phyloP scores from a whole-genome alignment of 345 rosid species.

The Salix purpurea region DNA sequence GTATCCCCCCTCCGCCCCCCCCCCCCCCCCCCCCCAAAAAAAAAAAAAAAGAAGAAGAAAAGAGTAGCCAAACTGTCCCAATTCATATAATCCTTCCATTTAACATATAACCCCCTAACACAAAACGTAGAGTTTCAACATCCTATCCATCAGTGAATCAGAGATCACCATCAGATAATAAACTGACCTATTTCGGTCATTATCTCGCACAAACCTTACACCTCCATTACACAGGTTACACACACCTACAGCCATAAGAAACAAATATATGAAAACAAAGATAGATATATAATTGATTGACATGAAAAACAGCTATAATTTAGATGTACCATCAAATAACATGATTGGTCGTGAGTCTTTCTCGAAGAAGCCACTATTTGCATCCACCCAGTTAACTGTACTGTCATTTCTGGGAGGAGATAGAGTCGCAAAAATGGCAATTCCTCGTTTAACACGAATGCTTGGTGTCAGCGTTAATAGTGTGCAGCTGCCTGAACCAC shows the following conservation, averaged over 20 bases:
- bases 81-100: not conserved
- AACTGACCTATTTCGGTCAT: constrained; percentile 61
- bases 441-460: constrained; percentile 19
- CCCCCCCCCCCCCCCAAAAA: too few relatives aligned
- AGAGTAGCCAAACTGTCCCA: not conserved
- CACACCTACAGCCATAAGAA: constrained; percentile 43
- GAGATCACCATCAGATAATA: not conserved
- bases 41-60: too few relatives aligned
- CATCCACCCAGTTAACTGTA: constrained; percentile 46
- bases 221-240: constrained; percentile 93
- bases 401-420: constrained; percentile 28
- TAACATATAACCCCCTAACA: not conserved
- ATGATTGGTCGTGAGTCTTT: constrained; percentile 76
- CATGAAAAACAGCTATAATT: not conserved
- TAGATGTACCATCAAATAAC: constrained; percentile 69
- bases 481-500: constrained; percentile 34
- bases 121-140: not conserved
- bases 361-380: constrained; percentile 64
- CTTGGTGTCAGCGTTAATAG: constrained; percentile 18
- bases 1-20: too few relatives aligned
- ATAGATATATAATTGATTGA: not conserved
- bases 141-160: not conserved
- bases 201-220: constrained; percentile 65
- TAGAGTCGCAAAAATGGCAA: constrained; percentile 33
- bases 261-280: not conserved